Base-by-base conservation (phyloP, 2,329 filamentous ascomycete species). In the Rasamsonia emersonii region DNA sequence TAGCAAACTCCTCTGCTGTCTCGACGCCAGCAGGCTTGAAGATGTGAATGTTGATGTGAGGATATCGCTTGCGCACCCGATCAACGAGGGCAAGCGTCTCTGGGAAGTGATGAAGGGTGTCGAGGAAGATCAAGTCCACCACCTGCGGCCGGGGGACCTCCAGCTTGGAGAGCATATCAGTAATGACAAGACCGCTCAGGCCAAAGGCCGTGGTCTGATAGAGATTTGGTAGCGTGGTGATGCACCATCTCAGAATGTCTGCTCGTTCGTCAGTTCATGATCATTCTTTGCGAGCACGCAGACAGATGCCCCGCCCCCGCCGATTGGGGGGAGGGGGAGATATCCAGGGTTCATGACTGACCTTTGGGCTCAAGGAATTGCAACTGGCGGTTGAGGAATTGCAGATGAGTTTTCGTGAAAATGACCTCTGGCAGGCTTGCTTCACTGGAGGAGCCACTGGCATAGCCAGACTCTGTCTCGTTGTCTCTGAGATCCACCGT, bases 171-270 rank as follows among this genome's bases (percentile, higher is more conserved):
- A 70, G 53, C 63, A 69, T 88, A 62, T 93, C 85, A 53, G 91
- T 70, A 38, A 82, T 86, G 43, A 79, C 84, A 19, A 91, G 76
- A 25, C 85, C 85, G 2, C 82, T 84, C 40, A 89, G 64, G 32
- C 83, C 83, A 53, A 89, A 89, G 35, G 84, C 83, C 9, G 84
- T 89, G 25, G 82, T 85, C 62, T 91, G 84, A 65, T 77, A 95
- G 26, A 96, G 76, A 55, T 82, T 82, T 50, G 91, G 91, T 50
- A 98, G 81, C 48, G 89, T 82, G 48, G 83, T 79, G 55, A 89
- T 82, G 70, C 81, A 86, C 82, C 93, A 95, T 64, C 79, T 81
- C 39, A 98, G 75, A 49, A 96, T 82, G 44, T 95, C 89, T 72
- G 23, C 16, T 35, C 20, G 16, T 24, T 3, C 18, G 32, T 39